Base-by-base conservation (phyloP, 345 rosid genomes). In the Crucihimalaya himalaica region DNA sequence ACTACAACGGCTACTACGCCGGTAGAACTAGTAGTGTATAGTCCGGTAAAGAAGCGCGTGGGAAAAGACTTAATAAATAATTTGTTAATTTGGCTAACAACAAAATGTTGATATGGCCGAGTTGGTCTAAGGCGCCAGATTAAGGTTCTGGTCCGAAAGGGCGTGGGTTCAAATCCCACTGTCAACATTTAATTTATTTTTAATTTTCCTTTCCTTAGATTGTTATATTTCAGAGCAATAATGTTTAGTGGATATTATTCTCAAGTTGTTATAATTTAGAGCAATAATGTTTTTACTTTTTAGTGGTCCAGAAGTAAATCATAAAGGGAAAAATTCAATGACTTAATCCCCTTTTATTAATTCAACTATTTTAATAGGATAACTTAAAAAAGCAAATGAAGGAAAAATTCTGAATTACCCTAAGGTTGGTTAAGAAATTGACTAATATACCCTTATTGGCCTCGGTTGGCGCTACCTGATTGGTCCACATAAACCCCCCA, bases 81-180 rank as follows among this genome's bases (percentile, higher is more conserved):
- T 7, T 13, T 20, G 5, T 1, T 1, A 0, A 0, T 1, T 5
- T 0, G 0, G n/a, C n/a, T n/a, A n/a, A n/a, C n/a, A 19, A 1
- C 34, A 55, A 11, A 0, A 37, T 4, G 94, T 87, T 82, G 88
- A 85, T 84, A 88, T 86, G 94, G 91, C 89, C 89, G 89, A 86
- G 94, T 89, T 86, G 88, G 94, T 87, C 91, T 86, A 89, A 89
- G 94, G 94, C 89, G 93, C 90, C 95, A 89, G 93, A 88, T 94
- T 91, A 86, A 89, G 98, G 97, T 91, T 88, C 91, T 91, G 96
- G 95, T 94, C 93, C 90, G 96, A 91, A 94, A 91, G 91, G 90
- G 89, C 89, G 89, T 86, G 90, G 96, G 91, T 93, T 89, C 94
- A 84, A 94, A 88, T 88, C 93, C 90, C 96, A 91, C 90, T 88